These are phyloP conservation scores for Acacia melanoxylon DNA, from an alignment of 306 rosid genomes.

Conservation along the genomic window DNA sequence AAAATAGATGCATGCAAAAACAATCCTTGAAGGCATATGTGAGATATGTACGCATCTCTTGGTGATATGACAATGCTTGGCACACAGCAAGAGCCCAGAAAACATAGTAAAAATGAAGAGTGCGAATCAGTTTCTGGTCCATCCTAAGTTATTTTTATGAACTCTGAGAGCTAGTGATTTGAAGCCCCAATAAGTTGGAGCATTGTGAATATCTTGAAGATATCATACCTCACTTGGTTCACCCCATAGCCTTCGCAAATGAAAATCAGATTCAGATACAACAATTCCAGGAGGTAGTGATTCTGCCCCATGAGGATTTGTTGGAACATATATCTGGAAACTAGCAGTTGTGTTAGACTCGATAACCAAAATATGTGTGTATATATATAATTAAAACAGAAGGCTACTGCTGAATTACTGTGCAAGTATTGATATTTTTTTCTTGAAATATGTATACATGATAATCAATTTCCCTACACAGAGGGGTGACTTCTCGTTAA, in stretches of 20 bases:
- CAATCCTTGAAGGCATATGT: slow-evolving; percentile 16
- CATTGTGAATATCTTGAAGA: slow-evolving; percentile 22
- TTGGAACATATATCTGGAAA: slow-evolving; percentile 67
- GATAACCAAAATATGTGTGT: not conserved
- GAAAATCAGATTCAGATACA: slow-evolving; percentile 79
- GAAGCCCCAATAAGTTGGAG: slow-evolving; percentile 21
- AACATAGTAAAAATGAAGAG: slow-evolving; percentile 2
- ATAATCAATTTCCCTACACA: not conserved
- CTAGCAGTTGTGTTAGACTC: not conserved
- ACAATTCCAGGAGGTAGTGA: slow-evolving; percentile 85
- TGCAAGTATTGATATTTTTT: not conserved
- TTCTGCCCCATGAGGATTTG: slow-evolving; percentile 97
- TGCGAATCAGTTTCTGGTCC: not conserved
- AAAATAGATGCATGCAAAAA: slow-evolving; percentile 28
- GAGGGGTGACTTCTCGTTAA: not conserved
- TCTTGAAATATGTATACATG: not conserved
- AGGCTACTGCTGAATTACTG: not conserved
- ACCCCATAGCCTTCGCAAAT: slow-evolving; percentile 92
- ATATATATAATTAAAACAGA: not conserved
- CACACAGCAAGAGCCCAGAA: not conserved
- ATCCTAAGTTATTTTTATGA: slow-evolving; percentile 10
- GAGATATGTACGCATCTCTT: slow-evolving; percentile 23
- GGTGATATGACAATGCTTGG: slow-evolving; percentile 13
- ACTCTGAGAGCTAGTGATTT: slow-evolving; percentile 1
- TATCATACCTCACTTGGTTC: slow-evolving; percentile 86